phyloP scores from a whole-genome alignment of 495 filamentous ascomycete genomes.

The Penicillium psychrofluorescens region DNA sequence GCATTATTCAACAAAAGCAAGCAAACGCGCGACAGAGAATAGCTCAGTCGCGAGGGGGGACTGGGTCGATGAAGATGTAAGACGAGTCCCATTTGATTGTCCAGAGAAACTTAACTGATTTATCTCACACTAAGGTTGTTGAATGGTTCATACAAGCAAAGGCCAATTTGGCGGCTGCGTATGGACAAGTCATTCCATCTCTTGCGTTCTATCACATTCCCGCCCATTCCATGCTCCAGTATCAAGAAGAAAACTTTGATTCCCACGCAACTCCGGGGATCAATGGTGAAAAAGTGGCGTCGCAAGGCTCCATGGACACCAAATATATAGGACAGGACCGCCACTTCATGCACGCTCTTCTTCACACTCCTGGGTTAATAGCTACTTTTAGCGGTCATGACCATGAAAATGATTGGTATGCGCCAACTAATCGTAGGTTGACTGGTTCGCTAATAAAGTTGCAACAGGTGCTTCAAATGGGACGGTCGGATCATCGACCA shows the following conservation, averaged over 20 bases:
- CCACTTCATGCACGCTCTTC: conserved; percentile 58
- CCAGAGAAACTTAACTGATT: background rate
- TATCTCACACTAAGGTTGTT: conserved; percentile 31
- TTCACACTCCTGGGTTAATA: conserved; percentile 48
- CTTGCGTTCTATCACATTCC: conserved; percentile 73
- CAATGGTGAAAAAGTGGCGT: conserved; percentile 46
- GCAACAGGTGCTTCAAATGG: conserved; percentile 32
- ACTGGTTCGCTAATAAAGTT: background rate
- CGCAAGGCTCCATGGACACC: conserved; percentile 17
- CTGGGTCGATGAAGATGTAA: conserved; percentile 29
- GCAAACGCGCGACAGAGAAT: conserved; percentile 12
- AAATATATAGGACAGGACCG: conserved; percentile 46
- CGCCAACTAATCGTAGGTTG: background rate
- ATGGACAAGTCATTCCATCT: conserved; percentile 46
- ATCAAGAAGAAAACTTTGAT: conserved; percentile 40
- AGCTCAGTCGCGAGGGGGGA: conserved; percentile 24
- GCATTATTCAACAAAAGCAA: conserved; percentile 34
- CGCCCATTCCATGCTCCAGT: conserved; percentile 44
- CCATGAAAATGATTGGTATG: conserved; percentile 62
- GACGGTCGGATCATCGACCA: conserved; percentile 17
- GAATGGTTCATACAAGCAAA: conserved; percentile 53
- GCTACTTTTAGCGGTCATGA: conserved; percentile 64
- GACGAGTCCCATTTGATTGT: background rate
- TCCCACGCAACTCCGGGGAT: conserved; percentile 50
- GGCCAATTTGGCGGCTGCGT: conserved; percentile 28